Base-by-base conservation (phyloP, 768 basidiomycete species). In the Pulveroboletus ravenelii region DNA sequence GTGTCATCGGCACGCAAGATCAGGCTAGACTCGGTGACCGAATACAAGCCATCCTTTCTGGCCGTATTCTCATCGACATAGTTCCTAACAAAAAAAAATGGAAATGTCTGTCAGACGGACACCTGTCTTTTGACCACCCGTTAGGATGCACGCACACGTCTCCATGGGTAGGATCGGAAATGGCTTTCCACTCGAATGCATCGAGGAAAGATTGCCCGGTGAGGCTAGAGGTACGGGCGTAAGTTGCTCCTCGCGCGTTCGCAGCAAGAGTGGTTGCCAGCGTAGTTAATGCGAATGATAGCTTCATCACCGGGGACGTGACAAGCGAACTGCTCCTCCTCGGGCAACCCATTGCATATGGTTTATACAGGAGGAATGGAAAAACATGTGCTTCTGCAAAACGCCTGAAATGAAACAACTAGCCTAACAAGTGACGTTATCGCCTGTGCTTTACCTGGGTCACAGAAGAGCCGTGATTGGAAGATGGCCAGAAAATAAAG, bases 21-120 rank as follows among this genome's bases (percentile, higher is more conserved):
- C n/a, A 71, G 56, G 39, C 48, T 52, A 45, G 76, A 66, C 15
- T 70, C 72, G 14, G 70, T 71, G 2, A 81, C 71, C 55, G 70
- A 82, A 0, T 80, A 82, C 34, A 88, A 62, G 56, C 85, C 84
- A 50, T 76, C 64, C 10, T 67, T 65, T 18, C 70, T 53, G 1
- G 86, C 84, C 0, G 79, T 81, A 0, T 62, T 57, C 49, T 75
- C 67, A 51, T 68, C 55, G 48, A 79, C 73, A 50, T 76, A 78
- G 56, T 72, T 72, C 27, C 70, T 75, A 55, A n/a, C 38, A 42
- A 38, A 42, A n/a, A 42, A 42, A 38, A 38, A 32, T 10, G 7
- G 9, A 27, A 34, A 4, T 12, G 2, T 36, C 41, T 43, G 34
- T 36, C 20, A 41, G 37, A 34, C 14, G n/a, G 14, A 2, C 25